A percentile compares a stretch with the other conserved stretches of the same genome.
Evolutionary conservation across 78 protist genomes (phyloP).

Genomic region (Dictyostelium capitatum): DNA sequence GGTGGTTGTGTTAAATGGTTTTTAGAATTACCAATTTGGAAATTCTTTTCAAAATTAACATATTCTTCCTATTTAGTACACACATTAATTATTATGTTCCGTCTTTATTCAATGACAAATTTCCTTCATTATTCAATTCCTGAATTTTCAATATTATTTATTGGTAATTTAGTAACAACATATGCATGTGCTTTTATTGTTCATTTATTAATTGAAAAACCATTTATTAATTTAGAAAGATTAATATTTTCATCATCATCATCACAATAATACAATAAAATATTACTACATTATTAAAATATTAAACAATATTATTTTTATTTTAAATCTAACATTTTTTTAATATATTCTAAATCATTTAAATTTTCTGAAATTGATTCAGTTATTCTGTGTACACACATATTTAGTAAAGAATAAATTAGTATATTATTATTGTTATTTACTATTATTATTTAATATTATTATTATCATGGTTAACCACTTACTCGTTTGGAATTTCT

Average conservation of each 20-base stretch:
- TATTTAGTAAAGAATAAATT: too few species aligned
- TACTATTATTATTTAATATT: too few species aligned
- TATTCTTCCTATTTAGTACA: conserved; percentile 49
- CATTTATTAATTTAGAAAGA: conserved; percentile 53
- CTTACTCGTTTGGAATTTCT: too few species aligned
- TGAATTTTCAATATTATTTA: not conserved
- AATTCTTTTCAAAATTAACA: conserved; percentile 37
- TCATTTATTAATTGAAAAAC: conserved; percentile 55
- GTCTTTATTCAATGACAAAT: not conserved
- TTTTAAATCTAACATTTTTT: too few species aligned
- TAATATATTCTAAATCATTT: too few species aligned
- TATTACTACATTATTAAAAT: too few species aligned
- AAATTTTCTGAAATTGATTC: too few species aligned
- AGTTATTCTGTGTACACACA: too few species aligned
- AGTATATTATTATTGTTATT: too few species aligned
- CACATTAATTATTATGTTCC: not conserved
- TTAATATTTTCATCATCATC: not conserved
- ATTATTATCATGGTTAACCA: too few species aligned
- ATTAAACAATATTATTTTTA: too few species aligned
- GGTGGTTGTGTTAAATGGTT: conserved; percentile 38
- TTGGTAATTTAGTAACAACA: not conserved
- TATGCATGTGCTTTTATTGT: conserved; percentile 1
- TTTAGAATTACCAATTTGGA: conserved; percentile 12
- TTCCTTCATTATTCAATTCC: conserved; percentile 1
- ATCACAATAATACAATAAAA: too few species aligned